These are phyloP conservation scores for Sicyos baderoa DNA, from an alignment of 306 rosid genomes.

Conservation along the genomic window DNA sequence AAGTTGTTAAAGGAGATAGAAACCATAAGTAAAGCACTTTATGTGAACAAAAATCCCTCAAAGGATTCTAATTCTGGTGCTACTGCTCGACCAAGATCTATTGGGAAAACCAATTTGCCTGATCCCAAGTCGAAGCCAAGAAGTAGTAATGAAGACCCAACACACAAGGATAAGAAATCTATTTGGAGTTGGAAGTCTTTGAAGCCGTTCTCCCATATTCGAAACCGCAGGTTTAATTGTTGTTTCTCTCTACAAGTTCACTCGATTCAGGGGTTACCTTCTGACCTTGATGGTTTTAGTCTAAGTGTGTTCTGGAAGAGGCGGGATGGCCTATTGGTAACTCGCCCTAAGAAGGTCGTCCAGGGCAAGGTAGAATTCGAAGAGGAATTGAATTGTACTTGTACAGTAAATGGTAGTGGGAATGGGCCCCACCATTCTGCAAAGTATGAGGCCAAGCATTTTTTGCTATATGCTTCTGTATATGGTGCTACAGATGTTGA, in stretches of 20 bases:
- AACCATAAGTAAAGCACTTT: slow-evolving; percentile 46
- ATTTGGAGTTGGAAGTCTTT: slow-evolving; percentile 78
- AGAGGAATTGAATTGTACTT: slow-evolving; percentile 51
- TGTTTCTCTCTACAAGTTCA: slow-evolving; percentile 74
- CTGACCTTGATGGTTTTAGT: slow-evolving; percentile 34
- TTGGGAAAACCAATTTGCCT: slow-evolving; percentile 28
- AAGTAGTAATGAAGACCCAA: slow-evolving; percentile 32
- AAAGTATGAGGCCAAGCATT: slow-evolving; percentile 78
- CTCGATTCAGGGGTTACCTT: slow-evolving; percentile 62
- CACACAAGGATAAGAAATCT: slow-evolving; percentile 70
- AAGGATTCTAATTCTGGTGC: slow-evolving; percentile 28
- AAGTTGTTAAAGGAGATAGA: slow-evolving; percentile 57
- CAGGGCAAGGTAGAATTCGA: slow-evolving; percentile 53
- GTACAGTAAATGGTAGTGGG: slow-evolving; percentile 67
- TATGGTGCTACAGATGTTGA: slow-evolving; percentile 48
- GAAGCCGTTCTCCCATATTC: slow-evolving; percentile 51
- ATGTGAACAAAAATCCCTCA: slow-evolving; percentile 30
- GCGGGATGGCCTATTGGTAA: slow-evolving; percentile 53
- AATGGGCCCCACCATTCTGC: slow-evolving; percentile 71
- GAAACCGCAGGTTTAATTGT: slow-evolving; percentile 60
- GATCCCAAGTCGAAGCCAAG: slow-evolving; percentile 39
- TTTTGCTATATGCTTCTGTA: slow-evolving; percentile 61
- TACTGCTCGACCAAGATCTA: slow-evolving; percentile 28
- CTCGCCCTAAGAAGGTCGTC: slow-evolving; percentile 56
- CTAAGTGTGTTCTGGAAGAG: slow-evolving; percentile 81